Conservation (phyloP, 257 asterid genomes). For the Jasminum sambac region DNA sequence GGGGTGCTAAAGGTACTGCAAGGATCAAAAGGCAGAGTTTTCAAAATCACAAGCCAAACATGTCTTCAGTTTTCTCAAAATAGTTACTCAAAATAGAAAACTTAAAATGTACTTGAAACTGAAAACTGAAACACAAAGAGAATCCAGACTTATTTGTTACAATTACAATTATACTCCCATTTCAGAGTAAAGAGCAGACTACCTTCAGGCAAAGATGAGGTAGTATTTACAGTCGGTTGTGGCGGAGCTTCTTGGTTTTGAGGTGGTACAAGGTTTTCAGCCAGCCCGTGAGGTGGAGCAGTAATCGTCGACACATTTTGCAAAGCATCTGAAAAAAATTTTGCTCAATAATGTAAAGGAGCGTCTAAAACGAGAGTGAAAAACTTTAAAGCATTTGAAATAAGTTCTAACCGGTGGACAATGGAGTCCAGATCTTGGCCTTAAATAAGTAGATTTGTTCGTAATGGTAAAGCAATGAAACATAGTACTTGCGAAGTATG, state of each 20-base stretch:
- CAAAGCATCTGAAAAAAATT: slow-evolving; percentile 40
- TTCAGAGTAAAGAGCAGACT: background rate
- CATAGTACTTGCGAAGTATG: slow-evolving; percentile 76
- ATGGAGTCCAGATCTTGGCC: slow-evolving; percentile 66
- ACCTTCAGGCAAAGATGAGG: slow-evolving; percentile 44
- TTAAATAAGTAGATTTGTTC: slow-evolving; percentile 73
- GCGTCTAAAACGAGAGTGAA: background rate
- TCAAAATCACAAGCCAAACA: too few species aligned
- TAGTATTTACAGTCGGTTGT: slow-evolving; percentile 21
- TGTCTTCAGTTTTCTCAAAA: too few species aligned
- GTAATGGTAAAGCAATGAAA: slow-evolving; percentile 71
- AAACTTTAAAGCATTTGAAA: background rate
- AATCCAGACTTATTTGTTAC: too few species aligned
- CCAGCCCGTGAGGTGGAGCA: slow-evolving; percentile 29
- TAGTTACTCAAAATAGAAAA: too few species aligned
- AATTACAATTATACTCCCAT: background rate
- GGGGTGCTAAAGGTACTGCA: slow-evolving; percentile 33
- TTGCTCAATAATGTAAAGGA: slow-evolving; percentile 7
- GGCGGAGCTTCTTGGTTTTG: slow-evolving; percentile 28
- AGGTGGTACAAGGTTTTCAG: slow-evolving; percentile 25
- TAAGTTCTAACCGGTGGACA: slow-evolving; percentile 45
- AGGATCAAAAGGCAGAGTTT: background rate
- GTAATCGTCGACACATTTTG: slow-evolving; percentile 33
- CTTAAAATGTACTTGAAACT: too few species aligned
- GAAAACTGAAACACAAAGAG: too few species aligned